A percentile compares a stretch with the other conserved stretches of the same genome.
phyloP scores from a whole-genome alignment of 2,329 filamentous ascomycete genomes.

The Exophiala xenobiotica region DNA sequence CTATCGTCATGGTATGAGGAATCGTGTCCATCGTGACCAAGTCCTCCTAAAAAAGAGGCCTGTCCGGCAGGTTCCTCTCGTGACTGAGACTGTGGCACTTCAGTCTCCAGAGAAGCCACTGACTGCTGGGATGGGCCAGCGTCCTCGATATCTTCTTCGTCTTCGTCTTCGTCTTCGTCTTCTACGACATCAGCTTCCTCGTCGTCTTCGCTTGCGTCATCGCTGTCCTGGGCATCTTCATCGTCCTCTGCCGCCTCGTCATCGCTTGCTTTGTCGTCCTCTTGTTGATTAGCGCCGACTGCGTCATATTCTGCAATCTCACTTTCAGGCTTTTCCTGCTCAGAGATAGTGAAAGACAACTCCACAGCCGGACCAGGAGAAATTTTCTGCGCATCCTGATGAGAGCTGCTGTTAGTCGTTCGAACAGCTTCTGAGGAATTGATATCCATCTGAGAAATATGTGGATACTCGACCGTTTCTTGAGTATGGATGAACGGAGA shows the following conservation, averaged over 20 bases:
- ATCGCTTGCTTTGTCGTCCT: no score
- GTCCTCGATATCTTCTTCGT: background rate
- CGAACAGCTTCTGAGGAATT: slow-evolving; percentile 13
- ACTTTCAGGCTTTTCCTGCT: background rate
- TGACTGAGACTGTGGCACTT: slow-evolving; percentile 19
- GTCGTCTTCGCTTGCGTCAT: background rate
- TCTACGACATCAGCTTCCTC: slow-evolving; percentile 1
- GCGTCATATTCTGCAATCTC: background rate
- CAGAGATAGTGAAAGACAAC: slow-evolving; percentile 15
- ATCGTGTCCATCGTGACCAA: slow-evolving; percentile 25
- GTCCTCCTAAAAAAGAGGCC: slow-evolving; percentile 25
- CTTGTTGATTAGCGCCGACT: background rate
- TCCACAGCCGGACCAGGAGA: slow-evolving; percentile 21
- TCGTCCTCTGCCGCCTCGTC: background rate
- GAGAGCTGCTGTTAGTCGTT: slow-evolving; percentile 24
- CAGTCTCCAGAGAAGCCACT: slow-evolving; percentile 8
- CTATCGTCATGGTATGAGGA: slow-evolving; percentile 24
- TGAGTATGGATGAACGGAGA: slow-evolving; percentile 24
- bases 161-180: background rate
- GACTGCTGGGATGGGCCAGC: background rate
- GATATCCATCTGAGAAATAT: slow-evolving; percentile 28
- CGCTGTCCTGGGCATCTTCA: background rate
- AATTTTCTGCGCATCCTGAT: slow-evolving; percentile 30
- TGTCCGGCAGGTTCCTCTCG: slow-evolving; percentile 1
- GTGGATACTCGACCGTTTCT: slow-evolving; percentile 29